A percentile compares a stretch with the other conserved stretches of the same genome.
These are phyloP conservation scores for Mucor lusitanicus DNA, from an alignment of 371 early-diverging fungal species.

Conservation along the genomic window DNA sequence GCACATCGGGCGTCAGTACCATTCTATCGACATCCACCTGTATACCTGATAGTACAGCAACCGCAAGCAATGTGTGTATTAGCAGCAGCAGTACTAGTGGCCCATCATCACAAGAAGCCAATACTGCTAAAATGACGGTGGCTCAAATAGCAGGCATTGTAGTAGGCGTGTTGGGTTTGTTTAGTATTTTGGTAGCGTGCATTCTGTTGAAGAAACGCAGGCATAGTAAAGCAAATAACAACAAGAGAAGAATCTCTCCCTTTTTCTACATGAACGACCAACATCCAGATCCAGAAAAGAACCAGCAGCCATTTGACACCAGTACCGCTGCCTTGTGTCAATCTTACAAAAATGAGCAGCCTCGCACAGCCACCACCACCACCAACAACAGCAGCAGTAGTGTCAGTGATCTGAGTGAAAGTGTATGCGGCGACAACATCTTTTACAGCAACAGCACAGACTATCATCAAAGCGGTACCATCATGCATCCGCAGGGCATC, in stretches of 20 bases:
- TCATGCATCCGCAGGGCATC: not conserved
- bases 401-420: not conserved
- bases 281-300: not conserved
- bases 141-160: not conserved
- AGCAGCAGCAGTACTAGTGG: no score
- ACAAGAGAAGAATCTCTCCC: not conserved
- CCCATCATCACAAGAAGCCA: not conserved
- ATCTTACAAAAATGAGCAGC: not conserved
- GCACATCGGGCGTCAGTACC: not conserved
- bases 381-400: not conserved
- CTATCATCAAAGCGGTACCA: not conserved
- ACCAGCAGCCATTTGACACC: not conserved
- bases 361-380: not conserved
- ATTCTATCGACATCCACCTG: not conserved
- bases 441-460: not conserved
- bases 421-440: not conserved
- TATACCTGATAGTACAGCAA: not conserved
- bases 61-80: not conserved
- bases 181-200: not conserved
- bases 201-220: not conserved
- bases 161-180: not conserved
- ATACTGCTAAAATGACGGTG: not conserved
- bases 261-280: constrained; percentile 2
- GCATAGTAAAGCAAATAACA: not conserved
- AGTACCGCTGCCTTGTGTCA: not conserved